Evolutionary conservation across 495 filamentous ascomycete species (phyloP).

Genomic region (Penicillium manginii): DNA sequence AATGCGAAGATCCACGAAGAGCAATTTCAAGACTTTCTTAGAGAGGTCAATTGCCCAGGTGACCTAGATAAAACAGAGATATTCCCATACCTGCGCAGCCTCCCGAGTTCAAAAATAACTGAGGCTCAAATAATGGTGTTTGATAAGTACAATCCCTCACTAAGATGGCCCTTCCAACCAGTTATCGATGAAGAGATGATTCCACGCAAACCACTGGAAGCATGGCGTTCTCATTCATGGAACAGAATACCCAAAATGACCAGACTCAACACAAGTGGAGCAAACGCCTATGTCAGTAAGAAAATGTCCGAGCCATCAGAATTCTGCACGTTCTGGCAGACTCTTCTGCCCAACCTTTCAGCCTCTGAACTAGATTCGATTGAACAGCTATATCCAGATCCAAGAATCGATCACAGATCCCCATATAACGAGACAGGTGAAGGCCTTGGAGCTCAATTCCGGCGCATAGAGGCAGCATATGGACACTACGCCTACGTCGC

Average conservation of each 20-base stretch:
- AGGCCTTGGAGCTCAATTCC: constrained; percentile 54
- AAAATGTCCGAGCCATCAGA: constrained; percentile 43
- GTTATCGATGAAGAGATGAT: constrained; percentile 62
- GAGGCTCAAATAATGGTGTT: constrained; percentile 52
- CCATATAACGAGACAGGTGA: constrained; percentile 18
- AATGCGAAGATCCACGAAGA: constrained; percentile 56
- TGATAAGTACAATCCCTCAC: constrained; percentile 49
- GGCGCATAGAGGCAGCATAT: constrained; percentile 61
- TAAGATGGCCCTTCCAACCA: constrained; percentile 68
- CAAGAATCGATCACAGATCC: constrained; percentile 26
- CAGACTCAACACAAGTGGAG: constrained; percentile 66
- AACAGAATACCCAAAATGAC: constrained; percentile 62
- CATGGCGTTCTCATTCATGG: constrained; percentile 52
- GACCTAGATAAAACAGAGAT: constrained; percentile 38
- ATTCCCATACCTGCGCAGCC: constrained; percentile 32
- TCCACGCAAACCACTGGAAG: constrained; percentile 55
- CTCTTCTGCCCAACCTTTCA: constrained; percentile 53
- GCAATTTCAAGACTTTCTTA: constrained; percentile 62
- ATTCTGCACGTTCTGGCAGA: constrained; percentile 56
- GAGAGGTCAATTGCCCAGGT: constrained; percentile 38
- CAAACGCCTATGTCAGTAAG: constrained; percentile 56
- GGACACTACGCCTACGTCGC: constrained; percentile 66
- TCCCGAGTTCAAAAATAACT: constrained; percentile 46
- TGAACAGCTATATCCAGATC: constrained; percentile 59
- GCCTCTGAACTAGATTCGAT: constrained; percentile 48